These are phyloP conservation scores for Xylogone sp. DNA, from an alignment of 2,329 filamentous ascomycete genomes.

Conservation along the genomic window DNA sequence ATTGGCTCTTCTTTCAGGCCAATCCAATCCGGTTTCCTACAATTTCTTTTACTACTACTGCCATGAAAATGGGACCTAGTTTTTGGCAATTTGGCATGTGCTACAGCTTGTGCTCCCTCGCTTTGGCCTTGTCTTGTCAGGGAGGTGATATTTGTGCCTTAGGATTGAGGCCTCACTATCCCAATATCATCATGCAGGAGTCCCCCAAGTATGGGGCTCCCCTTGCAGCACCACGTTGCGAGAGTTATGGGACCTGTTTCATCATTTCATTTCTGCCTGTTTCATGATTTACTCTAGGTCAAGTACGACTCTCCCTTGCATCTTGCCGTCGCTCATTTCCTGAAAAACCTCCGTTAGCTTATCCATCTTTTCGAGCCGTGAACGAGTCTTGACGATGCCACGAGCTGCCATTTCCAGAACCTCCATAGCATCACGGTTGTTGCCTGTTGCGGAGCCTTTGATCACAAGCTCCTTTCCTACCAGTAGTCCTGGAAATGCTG, in stretches of 20 bases:
- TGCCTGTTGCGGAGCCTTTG: conserved; percentile 46
- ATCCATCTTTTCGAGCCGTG: conserved; percentile 42
- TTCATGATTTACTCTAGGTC: conserved; percentile 29
- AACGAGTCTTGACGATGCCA: conserved; percentile 41
- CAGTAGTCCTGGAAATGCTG: conserved; percentile 37
- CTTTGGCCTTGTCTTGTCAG: too few species aligned
- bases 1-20: neutral
- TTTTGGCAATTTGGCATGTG: too few species aligned
- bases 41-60: too few species aligned
- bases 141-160: neutral
- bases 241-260: neutral
- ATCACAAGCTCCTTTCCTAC: conserved; percentile 41
- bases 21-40: neutral
- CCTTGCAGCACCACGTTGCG: neutral
- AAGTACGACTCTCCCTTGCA: conserved; percentile 44
- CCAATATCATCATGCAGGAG: neutral
- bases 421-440: conserved; percentile 45
- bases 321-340: conserved; percentile 37
- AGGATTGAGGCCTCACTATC: neutral
- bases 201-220: neutral
- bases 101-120: too few species aligned
- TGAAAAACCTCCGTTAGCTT: conserved; percentile 41
- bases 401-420: conserved; percentile 43
- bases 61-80: too few species aligned
- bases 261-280: conserved; percentile 2